These are phyloP conservation scores for Pistacia integerrima DNA, from an alignment of 345 rosid species.

Conservation along the genomic window DNA sequence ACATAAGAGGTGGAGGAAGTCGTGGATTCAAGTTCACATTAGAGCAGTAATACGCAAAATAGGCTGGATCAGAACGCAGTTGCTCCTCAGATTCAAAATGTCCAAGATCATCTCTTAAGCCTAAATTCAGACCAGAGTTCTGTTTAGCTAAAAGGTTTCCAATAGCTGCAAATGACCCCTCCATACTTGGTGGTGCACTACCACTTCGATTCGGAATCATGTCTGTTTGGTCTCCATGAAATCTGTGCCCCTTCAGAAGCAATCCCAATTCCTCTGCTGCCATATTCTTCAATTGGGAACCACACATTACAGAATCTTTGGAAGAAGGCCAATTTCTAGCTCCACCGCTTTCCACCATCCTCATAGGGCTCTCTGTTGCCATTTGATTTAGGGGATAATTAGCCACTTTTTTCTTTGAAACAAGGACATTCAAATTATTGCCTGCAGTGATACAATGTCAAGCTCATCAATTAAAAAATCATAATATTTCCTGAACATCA, in stretches of 20 bases:
- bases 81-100: constrained; percentile 74
- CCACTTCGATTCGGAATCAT: constrained; percentile 80
- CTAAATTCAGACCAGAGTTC: constrained; percentile 41
- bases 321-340: constrained; percentile 59
- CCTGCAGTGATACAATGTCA: neutral
- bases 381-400: constrained; percentile 33
- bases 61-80: constrained; percentile 78
- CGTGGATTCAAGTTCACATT: constrained; percentile 91
- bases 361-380: constrained; percentile 90
- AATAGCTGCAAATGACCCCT: constrained; percentile 87
- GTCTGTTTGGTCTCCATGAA: constrained; percentile 45
- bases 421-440: constrained; percentile 28
- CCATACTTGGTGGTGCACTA: constrained; percentile 97
- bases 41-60: constrained; percentile 73
- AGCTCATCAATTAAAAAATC: constrained; percentile 2
- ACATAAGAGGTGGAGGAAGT: constrained; percentile 89
- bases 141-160: constrained; percentile 70
- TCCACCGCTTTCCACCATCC: constrained; percentile 66
- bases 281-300: constrained; percentile 54
- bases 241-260: constrained; percentile 64
- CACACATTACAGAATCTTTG: constrained; percentile 52
- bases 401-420: constrained; percentile 24
- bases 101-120: constrained; percentile 53
- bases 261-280: constrained; percentile 76
- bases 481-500: neutral